Evolutionary conservation across 1,284 basidiomycete species (phyloP).

Genomic region (Malassezia arunalokei): DNA sequence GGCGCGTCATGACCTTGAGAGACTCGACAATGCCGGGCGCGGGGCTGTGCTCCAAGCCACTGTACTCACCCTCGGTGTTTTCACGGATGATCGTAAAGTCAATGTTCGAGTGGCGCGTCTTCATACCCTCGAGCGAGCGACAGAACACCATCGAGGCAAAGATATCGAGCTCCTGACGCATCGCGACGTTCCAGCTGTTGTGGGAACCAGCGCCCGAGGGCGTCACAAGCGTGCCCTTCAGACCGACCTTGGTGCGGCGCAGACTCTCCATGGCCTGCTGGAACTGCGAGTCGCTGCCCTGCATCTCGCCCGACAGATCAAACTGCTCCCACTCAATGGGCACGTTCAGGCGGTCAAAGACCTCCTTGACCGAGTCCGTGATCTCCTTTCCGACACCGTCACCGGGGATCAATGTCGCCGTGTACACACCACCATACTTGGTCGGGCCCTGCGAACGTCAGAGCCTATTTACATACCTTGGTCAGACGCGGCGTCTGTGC

Average conservation of each 20-base stretch:
- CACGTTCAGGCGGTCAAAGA: conserved; percentile 91
- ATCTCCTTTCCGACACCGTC: conserved; percentile 76
- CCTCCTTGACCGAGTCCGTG: conserved; percentile 95
- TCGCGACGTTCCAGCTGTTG: conserved; percentile 99
- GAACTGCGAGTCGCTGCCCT: conserved; percentile 84
- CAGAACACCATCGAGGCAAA: conserved; percentile 96
- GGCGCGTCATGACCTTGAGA: conserved; percentile 89
- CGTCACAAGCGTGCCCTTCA: conserved; percentile 98
- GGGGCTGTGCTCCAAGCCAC: conserved; percentile 83
- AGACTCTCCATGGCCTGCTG: conserved; percentile 83
- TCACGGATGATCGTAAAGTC: conserved; percentile 99
- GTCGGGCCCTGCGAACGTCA: conserved; percentile 57
- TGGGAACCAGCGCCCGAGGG: conserved; percentile 91
- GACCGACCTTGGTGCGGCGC: conserved; percentile 91
- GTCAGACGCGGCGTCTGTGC: conserved; percentile 66
- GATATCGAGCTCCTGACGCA: conserved; percentile 98
- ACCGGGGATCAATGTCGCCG: conserved; percentile 46
- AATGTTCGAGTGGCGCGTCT: conserved; percentile 88
- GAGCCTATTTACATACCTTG: conserved; percentile 51
- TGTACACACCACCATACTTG: conserved; percentile 77
- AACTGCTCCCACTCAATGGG: conserved; percentile 99
- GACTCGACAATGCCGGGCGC: conserved; percentile 97
- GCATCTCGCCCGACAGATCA: conserved; percentile 91
- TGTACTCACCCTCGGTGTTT: conserved; percentile 99
- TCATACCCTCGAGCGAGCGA: conserved; percentile 94